Conservation (phyloP, 768 basidiomycete genomes). For the Boletus pseudo-olivaceus region DNA sequence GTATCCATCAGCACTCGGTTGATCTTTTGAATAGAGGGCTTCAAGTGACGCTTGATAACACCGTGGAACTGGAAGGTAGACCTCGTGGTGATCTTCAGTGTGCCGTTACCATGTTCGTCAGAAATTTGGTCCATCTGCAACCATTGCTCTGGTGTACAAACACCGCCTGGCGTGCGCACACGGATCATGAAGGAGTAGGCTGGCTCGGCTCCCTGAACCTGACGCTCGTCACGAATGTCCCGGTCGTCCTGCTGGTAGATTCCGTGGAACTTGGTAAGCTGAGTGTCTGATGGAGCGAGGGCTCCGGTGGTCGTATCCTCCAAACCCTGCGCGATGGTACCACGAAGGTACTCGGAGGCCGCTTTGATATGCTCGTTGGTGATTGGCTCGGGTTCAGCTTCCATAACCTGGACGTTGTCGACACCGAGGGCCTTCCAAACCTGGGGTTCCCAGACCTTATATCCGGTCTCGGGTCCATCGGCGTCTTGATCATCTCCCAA, state of each 20-base stretch:
- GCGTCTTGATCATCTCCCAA: slow-evolving; percentile 97
- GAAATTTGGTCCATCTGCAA: slow-evolving; percentile 93
- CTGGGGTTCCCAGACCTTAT: slow-evolving; percentile 91
- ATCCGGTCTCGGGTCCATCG: slow-evolving; percentile 93
- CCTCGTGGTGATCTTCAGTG: slow-evolving; percentile 96
- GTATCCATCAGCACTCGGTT: slow-evolving; percentile 90
- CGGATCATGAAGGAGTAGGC: slow-evolving; percentile 99
- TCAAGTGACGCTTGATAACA: slow-evolving; percentile 94
- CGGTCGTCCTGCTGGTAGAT: slow-evolving; percentile 98
- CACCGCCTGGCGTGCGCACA: slow-evolving; percentile 92
- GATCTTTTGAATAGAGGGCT: slow-evolving; percentile 94
- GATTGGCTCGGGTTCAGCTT: slow-evolving; percentile 94
- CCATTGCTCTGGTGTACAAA: slow-evolving; percentile 92
- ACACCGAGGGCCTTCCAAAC: slow-evolving; percentile 96
- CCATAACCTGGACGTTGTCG: slow-evolving; percentile 79
- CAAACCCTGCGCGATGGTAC: slow-evolving; percentile 92
- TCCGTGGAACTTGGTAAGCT: slow-evolving; percentile 97
- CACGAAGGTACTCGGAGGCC: slow-evolving; percentile 88
- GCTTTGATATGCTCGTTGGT: slow-evolving; percentile 99
- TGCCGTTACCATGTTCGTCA: slow-evolving; percentile 89
- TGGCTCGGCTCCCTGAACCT: slow-evolving; percentile 88
- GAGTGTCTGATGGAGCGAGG: slow-evolving; percentile 86
- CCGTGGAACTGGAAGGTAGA: slow-evolving; percentile 99
- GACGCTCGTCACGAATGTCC: slow-evolving; percentile 95
- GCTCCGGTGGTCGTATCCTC: slow-evolving; percentile 83